A percentile compares a stretch with the other conserved stretches of the same genome.
phyloP scores from a whole-genome alignment of 1,284 basidiomycete genomes.

The Rhodofomes roseus region DNA sequence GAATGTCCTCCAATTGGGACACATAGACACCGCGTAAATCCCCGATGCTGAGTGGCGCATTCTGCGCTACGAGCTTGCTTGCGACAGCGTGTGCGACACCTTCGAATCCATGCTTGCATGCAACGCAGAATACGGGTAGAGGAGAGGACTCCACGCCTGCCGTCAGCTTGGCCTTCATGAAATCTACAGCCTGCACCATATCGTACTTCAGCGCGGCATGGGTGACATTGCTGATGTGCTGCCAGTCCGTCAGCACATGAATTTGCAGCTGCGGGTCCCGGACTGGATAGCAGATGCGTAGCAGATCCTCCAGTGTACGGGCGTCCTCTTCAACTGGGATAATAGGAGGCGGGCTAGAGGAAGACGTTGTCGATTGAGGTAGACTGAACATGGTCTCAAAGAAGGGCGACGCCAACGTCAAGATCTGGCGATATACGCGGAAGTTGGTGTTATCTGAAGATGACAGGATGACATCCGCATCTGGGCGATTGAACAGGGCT shows the following conservation, averaged over 20 bases:
- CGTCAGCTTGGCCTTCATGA: not conserved
- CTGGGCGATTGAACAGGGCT: constrained; percentile 13
- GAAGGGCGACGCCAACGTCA: constrained; percentile 12
- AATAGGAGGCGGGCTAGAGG: not conserved
- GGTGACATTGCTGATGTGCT: not conserved
- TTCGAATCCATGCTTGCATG: constrained; percentile 11
- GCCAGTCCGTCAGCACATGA: not conserved
- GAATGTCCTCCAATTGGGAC: constrained; percentile 12
- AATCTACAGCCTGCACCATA: not conserved
- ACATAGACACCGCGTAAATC: not conserved
- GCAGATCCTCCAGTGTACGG: constrained; percentile 8
- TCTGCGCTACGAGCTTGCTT: not conserved
- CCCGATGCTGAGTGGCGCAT: not conserved
- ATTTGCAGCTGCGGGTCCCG: constrained; percentile 2
- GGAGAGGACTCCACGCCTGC: constrained; percentile 14
- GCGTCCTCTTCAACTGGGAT: constrained; percentile 14
- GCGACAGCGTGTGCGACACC: not conserved
- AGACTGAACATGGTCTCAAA: constrained; percentile 18
- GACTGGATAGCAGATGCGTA: constrained; percentile 9
- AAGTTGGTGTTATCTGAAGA: constrained; percentile 14
- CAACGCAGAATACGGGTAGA: constrained; percentile 22
- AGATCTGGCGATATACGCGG: constrained; percentile 12
- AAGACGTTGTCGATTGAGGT: constrained; percentile 8
- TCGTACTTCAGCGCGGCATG: constrained; percentile 15
- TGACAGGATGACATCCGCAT: constrained; percentile 16